These are phyloP conservation scores for Pseudonitzschia delicatissima DNA, from an alignment of 108 stramenopile genomes.

Conservation along the genomic window DNA sequence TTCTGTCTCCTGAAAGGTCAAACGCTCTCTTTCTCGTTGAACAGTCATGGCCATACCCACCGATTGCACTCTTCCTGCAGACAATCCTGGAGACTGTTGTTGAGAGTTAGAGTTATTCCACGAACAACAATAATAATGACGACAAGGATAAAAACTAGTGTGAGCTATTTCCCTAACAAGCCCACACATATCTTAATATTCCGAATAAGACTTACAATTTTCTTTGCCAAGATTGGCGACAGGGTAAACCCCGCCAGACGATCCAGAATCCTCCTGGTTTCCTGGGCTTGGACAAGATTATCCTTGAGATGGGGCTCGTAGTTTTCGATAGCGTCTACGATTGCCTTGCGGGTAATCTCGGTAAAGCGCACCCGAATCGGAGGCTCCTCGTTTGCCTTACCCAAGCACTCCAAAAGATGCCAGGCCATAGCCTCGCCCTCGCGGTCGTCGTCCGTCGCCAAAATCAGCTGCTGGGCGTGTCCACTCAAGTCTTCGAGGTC, in stretches of 20 bases:
- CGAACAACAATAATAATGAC: neutral
- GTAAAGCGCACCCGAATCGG: constrained; percentile 66
- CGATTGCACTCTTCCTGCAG: constrained; percentile 77
- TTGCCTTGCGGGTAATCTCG: constrained; percentile 68
- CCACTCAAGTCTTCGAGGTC: constrained; percentile 27
- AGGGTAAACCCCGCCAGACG: constrained; percentile 71
- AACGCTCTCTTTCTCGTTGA: constrained; percentile 65
- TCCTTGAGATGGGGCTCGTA: constrained; percentile 36
- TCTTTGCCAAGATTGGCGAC: constrained; percentile 71
- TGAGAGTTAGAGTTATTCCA: neutral
- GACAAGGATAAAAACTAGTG: neutral
- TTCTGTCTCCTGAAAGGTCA: constrained; percentile 52
- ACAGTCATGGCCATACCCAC: constrained; percentile 66
- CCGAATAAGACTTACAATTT: constrained; percentile 39
- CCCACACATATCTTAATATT: no score
- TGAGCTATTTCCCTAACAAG: neutral
- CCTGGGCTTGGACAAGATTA: constrained; percentile 68
- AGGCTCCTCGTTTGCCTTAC: constrained; percentile 12
- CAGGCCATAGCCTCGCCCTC: constrained; percentile 91
- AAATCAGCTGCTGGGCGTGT: constrained; percentile 38
- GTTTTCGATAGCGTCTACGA: constrained; percentile 35
- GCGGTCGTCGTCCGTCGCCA: constrained; percentile 88
- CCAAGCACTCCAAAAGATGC: constrained; percentile 63
- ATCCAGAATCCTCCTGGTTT: constrained; percentile 74
- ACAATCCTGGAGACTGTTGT: constrained; percentile 58